Percentiles rank a stretch among this genome's conserved stretches.
Evolutionary conservation across 108 stramenopile species (phyloP).

Genomic region (Pseudonitzschia delicatissima): DNA sequence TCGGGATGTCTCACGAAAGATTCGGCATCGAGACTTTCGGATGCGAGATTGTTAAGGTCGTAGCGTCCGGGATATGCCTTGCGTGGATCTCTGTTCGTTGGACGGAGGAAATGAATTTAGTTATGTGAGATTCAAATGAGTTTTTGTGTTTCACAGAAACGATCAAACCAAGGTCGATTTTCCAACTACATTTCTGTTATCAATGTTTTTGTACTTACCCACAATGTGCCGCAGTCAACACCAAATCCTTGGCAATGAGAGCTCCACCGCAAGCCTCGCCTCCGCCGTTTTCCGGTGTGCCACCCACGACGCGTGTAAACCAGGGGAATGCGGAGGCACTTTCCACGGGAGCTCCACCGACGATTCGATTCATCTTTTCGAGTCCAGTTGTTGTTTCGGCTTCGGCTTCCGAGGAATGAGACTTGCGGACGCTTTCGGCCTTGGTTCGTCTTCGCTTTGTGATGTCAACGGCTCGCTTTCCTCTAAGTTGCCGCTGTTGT

Average conservation of each 20-base stretch:
- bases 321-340: neutral
- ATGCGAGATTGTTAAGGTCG: neutral
- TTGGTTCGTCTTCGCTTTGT: neutral
- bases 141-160: neutral
- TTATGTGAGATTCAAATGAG: neutral
- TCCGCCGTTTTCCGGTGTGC: neutral
- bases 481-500: neutral
- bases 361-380: slow-evolving; percentile 3
- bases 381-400: too few relatives aligned
- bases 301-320: neutral
- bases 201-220: slow-evolving; percentile 4
- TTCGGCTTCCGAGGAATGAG: neutral
- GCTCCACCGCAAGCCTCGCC: slow-evolving; percentile 17
- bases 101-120: neutral
- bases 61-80: neutral
- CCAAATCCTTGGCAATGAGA: slow-evolving; percentile 15
- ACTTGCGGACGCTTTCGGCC: neutral
- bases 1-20: slow-evolving; percentile 9
- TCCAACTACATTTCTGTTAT: neutral
- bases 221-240: slow-evolving; percentile 31
- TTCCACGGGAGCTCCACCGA: neutral
- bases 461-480: neutral
- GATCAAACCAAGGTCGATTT: neutral
- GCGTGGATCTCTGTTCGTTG: neutral
- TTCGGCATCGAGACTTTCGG: neutral